Base-by-base conservation (phyloP, 2,329 filamentous ascomycete genomes). In the Calonectria henricotiae region DNA sequence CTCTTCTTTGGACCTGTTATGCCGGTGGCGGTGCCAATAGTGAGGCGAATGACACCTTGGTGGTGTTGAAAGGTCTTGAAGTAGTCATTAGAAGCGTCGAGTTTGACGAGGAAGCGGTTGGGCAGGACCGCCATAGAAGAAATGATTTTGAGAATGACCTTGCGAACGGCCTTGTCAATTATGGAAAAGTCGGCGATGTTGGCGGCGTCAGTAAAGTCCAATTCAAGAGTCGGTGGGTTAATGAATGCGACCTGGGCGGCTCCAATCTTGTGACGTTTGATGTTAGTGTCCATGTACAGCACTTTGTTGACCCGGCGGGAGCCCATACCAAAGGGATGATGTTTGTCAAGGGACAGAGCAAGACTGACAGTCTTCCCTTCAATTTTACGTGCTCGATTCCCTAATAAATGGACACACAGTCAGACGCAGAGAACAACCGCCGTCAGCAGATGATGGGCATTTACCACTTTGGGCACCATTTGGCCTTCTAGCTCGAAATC, bases 11-110 rank as follows among this genome's bases (percentile, higher is more conserved):
- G 71, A 4, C 75, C 75, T 0, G 75, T 74, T 2, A 76, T 70
- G 0, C 68, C 74, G 4, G 75, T 76, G 1, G 75, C 75, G 2
- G n/a, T 62, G 44, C 64, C 75, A 20, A 77, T 25, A 1, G 75
- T 77, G 1, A 77, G 68, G n/a, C 76, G 76, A 4, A 77, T 68
- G 37, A 77, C 73, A 3, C 76, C 76, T 23, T 71, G 68, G 46
- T 77, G 76, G 2, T 72, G 75, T 0, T 77, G 76, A 49, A 71
- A 77, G 23, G 75, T 77, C 62, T 77, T 77, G 73, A 77, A 77
- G 54, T 77, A 77, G n/a, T 77, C 76, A 62, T 77, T 77, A 61
- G 72, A 69, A 25, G 69, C 60, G 69, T 77, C 74, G 17, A 77
- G 72, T 12, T 77, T 77, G 64, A 77, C 66, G 30, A 75, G 73